Base-by-base conservation (phyloP, 768 basidiomycete species). In the Chalciporus pseudorubinellus region DNA sequence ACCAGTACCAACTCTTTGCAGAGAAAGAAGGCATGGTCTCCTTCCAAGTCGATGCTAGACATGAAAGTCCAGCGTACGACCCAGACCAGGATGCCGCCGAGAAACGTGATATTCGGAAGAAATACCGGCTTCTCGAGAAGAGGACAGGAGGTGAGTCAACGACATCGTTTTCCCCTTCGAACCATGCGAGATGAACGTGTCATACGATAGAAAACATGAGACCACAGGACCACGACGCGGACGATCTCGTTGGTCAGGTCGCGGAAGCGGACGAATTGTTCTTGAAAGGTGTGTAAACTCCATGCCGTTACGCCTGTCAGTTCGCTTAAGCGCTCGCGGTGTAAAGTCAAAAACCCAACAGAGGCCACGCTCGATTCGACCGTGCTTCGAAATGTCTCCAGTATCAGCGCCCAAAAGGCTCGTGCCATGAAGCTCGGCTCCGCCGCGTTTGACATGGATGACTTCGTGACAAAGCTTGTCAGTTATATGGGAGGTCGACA, bases 331-430 rank as follows among this genome's bases (percentile, higher is more conserved):
- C 36, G 39, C 53, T 38, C 24, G 3, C 19, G 16, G n/a, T 31
- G 28, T 40, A 34, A 53, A 87, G 89, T 93, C 50, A 83, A 83
- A 65, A 85, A 84, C 18, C 87, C 93, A 0, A 85, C 88, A 46
- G 92, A 97, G 62, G 95, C 95, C 4, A 86, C 90, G 0, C 79
- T 98, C 11, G 97, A 98, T 68, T 93, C 95, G 0, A 77, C 80
- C 38, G 78, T 95, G 20, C 80, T 98, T 22, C 70, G 89, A 2
- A 81, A 83, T 64, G 83, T 87, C 11, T 86, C 91, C 3, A 86
- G 82, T 53, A 81, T 92, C 59, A 83, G 87, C 39, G 86, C 90
- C 2, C 84, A 86, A 59, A 87, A 95, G 65, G 94, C 94, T n/a
- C 88, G 91, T 26, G 84, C 85, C 26, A 86, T 95, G 83, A 93